These are phyloP conservation scores for Pleoardoris graminearum DNA, from an alignment of 2,329 filamentous ascomycete genomes.

Conservation along the genomic window DNA sequence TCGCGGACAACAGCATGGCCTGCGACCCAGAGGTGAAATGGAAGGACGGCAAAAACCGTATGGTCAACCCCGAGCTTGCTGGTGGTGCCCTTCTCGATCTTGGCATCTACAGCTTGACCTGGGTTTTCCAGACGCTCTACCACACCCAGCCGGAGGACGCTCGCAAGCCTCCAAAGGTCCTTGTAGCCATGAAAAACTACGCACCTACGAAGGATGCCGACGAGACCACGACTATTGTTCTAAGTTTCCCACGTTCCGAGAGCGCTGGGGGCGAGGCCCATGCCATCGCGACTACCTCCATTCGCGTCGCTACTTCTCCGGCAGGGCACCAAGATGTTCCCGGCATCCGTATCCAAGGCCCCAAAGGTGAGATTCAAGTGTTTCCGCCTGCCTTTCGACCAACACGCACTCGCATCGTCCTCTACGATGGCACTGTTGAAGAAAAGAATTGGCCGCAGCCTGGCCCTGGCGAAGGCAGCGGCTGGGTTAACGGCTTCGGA, in stretches of 20 bases:
- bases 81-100: slow-evolving; percentile 83
- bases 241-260: slow-evolving; percentile 69
- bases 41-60: slow-evolving; percentile 61
- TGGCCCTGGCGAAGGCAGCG: slow-evolving; percentile 52
- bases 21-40: slow-evolving; percentile 63
- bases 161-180: slow-evolving; percentile 70
- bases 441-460: slow-evolving; percentile 52
- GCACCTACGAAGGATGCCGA: slow-evolving; percentile 74
- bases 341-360: slow-evolving; percentile 77
- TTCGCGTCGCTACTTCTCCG: slow-evolving; percentile 56
- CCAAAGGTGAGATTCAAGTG: slow-evolving; percentile 80
- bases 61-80: slow-evolving; percentile 81
- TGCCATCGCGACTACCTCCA: slow-evolving; percentile 64
- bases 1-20: slow-evolving; percentile 63
- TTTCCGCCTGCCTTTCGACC: slow-evolving; percentile 72
- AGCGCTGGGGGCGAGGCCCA: slow-evolving; percentile 61
- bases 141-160: slow-evolving; percentile 68
- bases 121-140: slow-evolving; percentile 89
- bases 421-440: slow-evolving; percentile 52
- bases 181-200: slow-evolving; percentile 69
- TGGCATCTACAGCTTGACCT: slow-evolving; percentile 86
- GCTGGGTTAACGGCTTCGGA: slow-evolving; percentile 54
- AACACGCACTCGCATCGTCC: slow-evolving; percentile 65
- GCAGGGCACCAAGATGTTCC: slow-evolving; percentile 61
- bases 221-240: slow-evolving; percentile 75